Evolutionary conservation across 2,329 filamentous ascomycete species (phyloP).

Genomic region (Hyphodiscus sp.): DNA sequence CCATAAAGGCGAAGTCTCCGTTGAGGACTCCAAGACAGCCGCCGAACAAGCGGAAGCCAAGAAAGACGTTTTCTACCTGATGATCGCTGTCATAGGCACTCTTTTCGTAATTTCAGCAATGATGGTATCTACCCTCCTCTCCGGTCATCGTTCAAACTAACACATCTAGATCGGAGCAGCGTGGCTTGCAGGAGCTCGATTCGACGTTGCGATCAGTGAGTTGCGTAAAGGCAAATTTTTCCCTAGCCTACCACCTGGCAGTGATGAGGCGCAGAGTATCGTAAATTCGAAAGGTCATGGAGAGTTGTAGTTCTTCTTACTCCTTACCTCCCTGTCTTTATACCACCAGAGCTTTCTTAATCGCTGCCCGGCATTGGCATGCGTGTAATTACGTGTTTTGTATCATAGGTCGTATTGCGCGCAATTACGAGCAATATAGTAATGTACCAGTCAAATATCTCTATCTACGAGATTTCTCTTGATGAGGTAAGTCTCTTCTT

Average conservation of each 20-base stretch:
- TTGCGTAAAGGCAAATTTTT: constrained; percentile 40
- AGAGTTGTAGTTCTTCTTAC: constrained; percentile 18
- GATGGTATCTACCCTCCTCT: constrained; percentile 60
- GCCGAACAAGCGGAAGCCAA: constrained; percentile 50
- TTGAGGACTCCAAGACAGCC: constrained; percentile 35
- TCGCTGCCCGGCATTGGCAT: background rate
- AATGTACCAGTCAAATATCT: background rate
- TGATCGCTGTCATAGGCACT: constrained; percentile 59
- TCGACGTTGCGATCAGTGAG: constrained; percentile 62
- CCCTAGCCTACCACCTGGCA: constrained; percentile 21
- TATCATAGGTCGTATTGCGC: background rate
- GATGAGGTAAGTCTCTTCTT: background rate
- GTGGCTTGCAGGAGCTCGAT: constrained; percentile 74
- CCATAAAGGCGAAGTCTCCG: constrained; percentile 30
- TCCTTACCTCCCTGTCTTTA: background rate
- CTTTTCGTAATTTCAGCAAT: constrained; percentile 62
- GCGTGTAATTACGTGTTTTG: background rate
- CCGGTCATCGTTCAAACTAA: constrained; percentile 8
- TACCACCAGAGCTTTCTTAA: background rate
- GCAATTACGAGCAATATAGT: background rate
- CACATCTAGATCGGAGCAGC: constrained; percentile 62
- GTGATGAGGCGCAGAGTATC: constrained; percentile 23
- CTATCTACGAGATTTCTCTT: background rate
- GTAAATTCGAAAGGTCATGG: constrained; percentile 23
- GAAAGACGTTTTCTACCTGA: constrained; percentile 54